Conservation (phyloP, 345 rosid species). For the Brassica carinata region DNA sequence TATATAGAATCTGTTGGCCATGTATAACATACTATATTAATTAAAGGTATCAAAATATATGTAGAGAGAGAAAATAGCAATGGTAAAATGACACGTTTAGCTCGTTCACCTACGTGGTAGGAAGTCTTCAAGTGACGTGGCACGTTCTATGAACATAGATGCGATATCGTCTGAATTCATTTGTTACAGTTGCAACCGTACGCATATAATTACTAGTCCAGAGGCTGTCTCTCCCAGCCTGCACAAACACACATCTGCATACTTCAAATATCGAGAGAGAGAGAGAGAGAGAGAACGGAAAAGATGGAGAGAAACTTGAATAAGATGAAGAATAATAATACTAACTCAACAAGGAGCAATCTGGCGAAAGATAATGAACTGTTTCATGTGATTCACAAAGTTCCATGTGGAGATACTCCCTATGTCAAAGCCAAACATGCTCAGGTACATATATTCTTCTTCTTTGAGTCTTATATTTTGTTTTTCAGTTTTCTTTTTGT, state of each 20-base stretch:
- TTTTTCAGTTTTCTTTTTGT: background rate
- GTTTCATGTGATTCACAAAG: constrained; percentile 72
- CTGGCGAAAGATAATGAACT: constrained; percentile 40
- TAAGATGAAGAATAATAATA: constrained; percentile 26
- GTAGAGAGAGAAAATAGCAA: background rate
- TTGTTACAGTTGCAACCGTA: constrained; percentile 5
- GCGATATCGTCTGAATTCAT: constrained; percentile 10
- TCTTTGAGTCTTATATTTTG: background rate
- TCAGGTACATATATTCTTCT: constrained; percentile 52
- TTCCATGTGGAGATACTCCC: constrained; percentile 84
- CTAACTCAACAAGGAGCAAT: constrained; percentile 20
- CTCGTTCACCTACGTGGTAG: constrained; percentile 35
- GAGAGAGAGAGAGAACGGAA: background rate
- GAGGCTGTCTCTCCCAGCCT: constrained; percentile 25
- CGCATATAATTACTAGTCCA: constrained; percentile 10
- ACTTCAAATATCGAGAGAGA: background rate
- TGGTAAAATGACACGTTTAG: constrained; percentile 29
- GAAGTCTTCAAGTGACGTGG: constrained; percentile 23
- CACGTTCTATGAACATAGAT: constrained; percentile 4
- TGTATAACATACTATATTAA: background rate
- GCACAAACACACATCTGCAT: constrained; percentile 8
- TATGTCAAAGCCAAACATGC: constrained; percentile 88
- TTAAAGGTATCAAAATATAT: background rate
- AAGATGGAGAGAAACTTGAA: constrained; percentile 36
- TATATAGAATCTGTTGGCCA: background rate